Percentiles rank a stretch among this genome's conserved stretches.
Conservation (phyloP, 192 early-diverging fungal species). For the Umbelopsis sp. region DNA sequence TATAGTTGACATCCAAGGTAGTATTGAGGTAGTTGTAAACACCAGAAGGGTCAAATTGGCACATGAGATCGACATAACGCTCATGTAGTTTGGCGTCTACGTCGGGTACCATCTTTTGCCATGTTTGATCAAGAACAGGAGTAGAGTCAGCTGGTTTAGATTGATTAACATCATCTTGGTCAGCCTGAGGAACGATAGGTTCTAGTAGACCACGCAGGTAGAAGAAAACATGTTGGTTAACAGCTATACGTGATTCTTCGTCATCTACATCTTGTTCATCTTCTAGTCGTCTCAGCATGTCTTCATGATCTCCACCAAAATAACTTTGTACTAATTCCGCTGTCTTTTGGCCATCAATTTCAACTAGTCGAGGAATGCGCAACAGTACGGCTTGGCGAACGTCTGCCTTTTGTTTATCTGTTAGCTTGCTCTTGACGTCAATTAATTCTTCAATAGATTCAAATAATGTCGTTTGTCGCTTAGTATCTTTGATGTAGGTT, state of each 20-base stretch:
- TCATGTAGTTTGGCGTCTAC: constrained; percentile 45
- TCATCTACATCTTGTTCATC: constrained; percentile 37
- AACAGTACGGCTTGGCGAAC: constrained; percentile 49
- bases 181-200: constrained; percentile 22
- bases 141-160: neutral
- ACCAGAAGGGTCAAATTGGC: constrained; percentile 60
- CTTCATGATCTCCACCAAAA: constrained; percentile 55
- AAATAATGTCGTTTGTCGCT: constrained; percentile 47
- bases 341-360: constrained; percentile 59
- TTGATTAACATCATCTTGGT: constrained; percentile 12
- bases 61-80: constrained; percentile 58
- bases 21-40: constrained; percentile 61
- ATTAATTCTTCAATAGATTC: constrained; percentile 53
- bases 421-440: constrained; percentile 33
- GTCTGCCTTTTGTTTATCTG: constrained; percentile 47
- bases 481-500: constrained; percentile 57
- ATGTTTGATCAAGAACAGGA: constrained; percentile 12
- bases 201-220: constrained; percentile 60
- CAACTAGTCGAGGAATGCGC: constrained; percentile 57
- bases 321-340: constrained; percentile 53
- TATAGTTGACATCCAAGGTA: constrained; percentile 46
- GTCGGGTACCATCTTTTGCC: constrained; percentile 11
- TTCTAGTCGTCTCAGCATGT: constrained; percentile 42
- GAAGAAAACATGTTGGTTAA: constrained; percentile 48
- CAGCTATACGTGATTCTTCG: constrained; percentile 40